Base-by-base conservation (phyloP, 176 grass and related monocot species). In the Saccharum spontaneum region DNA sequence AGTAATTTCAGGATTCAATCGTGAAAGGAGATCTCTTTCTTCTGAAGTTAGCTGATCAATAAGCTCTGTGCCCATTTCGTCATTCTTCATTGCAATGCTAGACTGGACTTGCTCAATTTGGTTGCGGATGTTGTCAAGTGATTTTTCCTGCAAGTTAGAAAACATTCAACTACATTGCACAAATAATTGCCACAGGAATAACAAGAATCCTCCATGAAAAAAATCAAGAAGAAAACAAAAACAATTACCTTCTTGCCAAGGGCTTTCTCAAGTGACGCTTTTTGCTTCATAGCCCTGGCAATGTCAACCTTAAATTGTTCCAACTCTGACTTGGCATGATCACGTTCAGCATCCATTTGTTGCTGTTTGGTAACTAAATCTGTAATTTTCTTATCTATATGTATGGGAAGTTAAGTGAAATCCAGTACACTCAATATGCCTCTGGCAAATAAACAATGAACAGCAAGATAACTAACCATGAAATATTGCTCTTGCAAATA, bases 21-120 rank as follows among this genome's bases (percentile, higher is more conserved):
- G 88, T 23, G 96, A 98, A 78, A 98, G 96, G 65, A 95, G 83
- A 86, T 91, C 61, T 59, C 88, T 94, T 86, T 98, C 96, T 86
- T 95, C 91, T 68, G 88, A 76, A 82, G 87, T 98, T 83, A 98
- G 81, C 88, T 98, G 93, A 87, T 98, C 96, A 84, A 98, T 98
- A 69, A 98, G 93, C 54, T 98, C 96, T 62, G 96, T 98, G 49
- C 96, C 96, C 96, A 98, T 98, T 86, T 98, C 96, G 78, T 92
- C 96, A 84, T 89, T 90, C 83, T 98, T 98, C 96, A 95, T 90
- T 74, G 89, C 82, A 84, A 98, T 95, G 81, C 96, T 90, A 83
- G 96, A 90, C 75, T 83, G 91, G 40, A 98, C 94, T 89, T 98
- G 96, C 78, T 95, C 96, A 33, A 98, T 95, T 94, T 98, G 93